Evolutionary conservation across 805 yeast genomes (phyloP), one percentile per base, ranked within the genome.

Genomic region (Wickerhamiella spandovensis): DNA sequence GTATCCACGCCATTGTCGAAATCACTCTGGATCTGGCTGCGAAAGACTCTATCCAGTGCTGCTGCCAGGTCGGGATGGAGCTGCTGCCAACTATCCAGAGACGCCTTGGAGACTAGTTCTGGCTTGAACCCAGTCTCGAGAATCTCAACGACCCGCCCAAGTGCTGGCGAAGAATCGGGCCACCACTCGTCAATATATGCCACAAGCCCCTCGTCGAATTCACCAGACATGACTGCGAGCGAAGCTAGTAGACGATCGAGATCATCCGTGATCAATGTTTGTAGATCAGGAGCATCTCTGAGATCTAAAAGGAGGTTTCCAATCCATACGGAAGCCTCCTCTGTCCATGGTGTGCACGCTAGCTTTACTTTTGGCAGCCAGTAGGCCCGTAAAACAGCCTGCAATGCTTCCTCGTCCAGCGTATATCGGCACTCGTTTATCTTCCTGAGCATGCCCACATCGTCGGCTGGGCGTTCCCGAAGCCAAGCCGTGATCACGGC

Each of bases 301-400:
- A 39, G 15, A 12, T 39, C 43, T n/a, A 20, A n/a, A 23, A 39
- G 7, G 15, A 20, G n/a, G 13, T 21, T 20, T 4, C 24, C 24
- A 12, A 39, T 23, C 43, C 43, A 39, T 12, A 17, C 15, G 7
- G 43, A 18, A 4, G 43, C 3, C 13, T 7, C 22, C 15, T 39
- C 24, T 3, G 43, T 18, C 43, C 43, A 39, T 3, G 43, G 43
- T 5, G 22, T 39, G 18, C 24, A 39, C n/a, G 15, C 28, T 4
- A 8, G 25, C 38, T 13, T 17, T 4, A 47, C 21, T 18, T 47
- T 47, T 3, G 44, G 48, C 13, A 28, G 21, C 48, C 48, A 47
- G 24, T 21, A n/a, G 18, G 38, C 44, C 22, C 21, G 18, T 22
- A 47, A 43, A 21, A 48, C 30, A n/a, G n/a, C 12, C 18, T n/a